These are phyloP conservation scores for Zasmidium citrigriseum DNA, from an alignment of 2,329 filamentous ascomycete species.

Conservation along the genomic window DNA sequence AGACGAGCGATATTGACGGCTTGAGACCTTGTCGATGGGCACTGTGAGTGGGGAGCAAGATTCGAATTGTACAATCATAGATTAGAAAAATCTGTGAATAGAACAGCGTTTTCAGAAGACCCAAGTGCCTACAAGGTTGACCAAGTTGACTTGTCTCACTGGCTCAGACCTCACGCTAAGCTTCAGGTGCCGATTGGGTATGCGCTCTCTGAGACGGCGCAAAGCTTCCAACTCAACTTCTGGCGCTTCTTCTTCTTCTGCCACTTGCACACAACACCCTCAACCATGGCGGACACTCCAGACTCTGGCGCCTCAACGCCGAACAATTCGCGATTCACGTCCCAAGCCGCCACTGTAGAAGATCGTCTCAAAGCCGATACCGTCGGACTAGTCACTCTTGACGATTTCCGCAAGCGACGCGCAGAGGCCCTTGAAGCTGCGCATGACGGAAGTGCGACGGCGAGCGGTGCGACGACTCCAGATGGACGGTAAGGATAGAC, in stretches of 20 bases:
- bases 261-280: slow-evolving; percentile 2
- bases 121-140: too few relatives aligned
- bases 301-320: slow-evolving; percentile 25
- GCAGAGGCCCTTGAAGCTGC: slow-evolving; percentile 90
- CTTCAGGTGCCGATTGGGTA: too few relatives aligned
- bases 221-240: too few relatives aligned
- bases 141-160: too few relatives aligned
- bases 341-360: slow-evolving; percentile 74
- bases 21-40: too few relatives aligned
- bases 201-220: too few relatives aligned
- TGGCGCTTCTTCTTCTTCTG: slow-evolving; percentile 1
- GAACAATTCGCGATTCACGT: slow-evolving; percentile 63
- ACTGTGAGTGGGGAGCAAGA: too few relatives aligned
- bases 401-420: slow-evolving; percentile 93
- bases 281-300: slow-evolving; percentile 20
- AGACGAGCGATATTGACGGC: too few relatives aligned
- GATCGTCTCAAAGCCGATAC: slow-evolving; percentile 82
- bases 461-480: slow-evolving; percentile 59
- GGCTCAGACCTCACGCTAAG: too few relatives aligned
- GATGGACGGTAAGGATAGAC: slow-evolving; percentile 58
- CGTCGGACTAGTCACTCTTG: slow-evolving; percentile 86
- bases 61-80: too few relatives aligned
- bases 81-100: too few relatives aligned
- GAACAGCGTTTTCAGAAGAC: too few relatives aligned
- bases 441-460: slow-evolving; percentile 54